Percentiles rank a stretch among this genome's conserved stretches.
Conservation (phyloP, 345 rosid species). For the Erucastrum elatum region DNA sequence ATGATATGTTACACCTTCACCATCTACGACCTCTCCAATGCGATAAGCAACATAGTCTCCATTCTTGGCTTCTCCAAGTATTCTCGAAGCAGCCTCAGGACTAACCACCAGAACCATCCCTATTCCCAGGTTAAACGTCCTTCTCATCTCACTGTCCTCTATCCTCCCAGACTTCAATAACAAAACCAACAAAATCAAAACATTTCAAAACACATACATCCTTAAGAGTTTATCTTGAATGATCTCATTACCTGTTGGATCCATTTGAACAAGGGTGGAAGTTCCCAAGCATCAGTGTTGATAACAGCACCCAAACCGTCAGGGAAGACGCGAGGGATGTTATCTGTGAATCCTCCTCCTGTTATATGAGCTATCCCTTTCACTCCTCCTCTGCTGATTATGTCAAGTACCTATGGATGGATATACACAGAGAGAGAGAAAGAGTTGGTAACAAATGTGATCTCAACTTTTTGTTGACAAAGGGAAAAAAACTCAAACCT, state of each 20-base stretch:
- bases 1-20: conserved; percentile 44
- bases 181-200: not conserved
- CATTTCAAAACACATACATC: not conserved
- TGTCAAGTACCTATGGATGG: conserved; percentile 59
- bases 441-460: not conserved
- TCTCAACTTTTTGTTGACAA: not conserved
- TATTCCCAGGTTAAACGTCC: conserved; percentile 82
- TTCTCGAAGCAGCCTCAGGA: conserved; percentile 52
- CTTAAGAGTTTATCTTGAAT: not conserved
- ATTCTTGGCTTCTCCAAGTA: conserved; percentile 46
- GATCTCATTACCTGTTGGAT: conserved; percentile 65
- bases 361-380: conserved; percentile 89
- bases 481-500: conserved; percentile 46
- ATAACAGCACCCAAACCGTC: conserved; percentile 75
- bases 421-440: not conserved
- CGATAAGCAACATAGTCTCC: conserved; percentile 45
- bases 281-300: conserved; percentile 63
- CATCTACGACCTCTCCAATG: conserved; percentile 63
- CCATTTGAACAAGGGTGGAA: conserved; percentile 78
- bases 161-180: conserved; percentile 57
- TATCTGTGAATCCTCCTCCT: conserved; percentile 93
- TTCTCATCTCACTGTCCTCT: conserved; percentile 74
- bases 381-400: conserved; percentile 77
- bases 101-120: conserved; percentile 76
- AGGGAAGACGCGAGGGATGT: conserved; percentile 80